Evolutionary conservation across 768 basidiomycete species (phyloP).

Genomic region (Trametes meyenii): DNA sequence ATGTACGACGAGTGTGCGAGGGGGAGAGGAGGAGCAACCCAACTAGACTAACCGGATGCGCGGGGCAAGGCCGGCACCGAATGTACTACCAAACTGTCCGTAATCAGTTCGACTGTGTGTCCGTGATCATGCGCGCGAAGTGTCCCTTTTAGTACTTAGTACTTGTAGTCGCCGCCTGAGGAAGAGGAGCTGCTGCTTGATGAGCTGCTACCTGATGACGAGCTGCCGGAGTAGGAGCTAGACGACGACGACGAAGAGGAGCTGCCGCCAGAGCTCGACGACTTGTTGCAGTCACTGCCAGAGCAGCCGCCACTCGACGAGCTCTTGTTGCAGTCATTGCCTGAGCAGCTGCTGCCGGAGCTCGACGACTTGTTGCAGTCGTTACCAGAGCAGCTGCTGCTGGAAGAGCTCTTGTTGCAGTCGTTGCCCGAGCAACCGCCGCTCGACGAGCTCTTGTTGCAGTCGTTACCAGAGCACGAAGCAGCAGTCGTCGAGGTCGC

Average conservation of each 20-base stretch:
- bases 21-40: neutral
- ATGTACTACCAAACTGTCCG: slow-evolving; percentile 24
- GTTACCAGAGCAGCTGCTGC: neutral
- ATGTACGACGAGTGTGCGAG: neutral
- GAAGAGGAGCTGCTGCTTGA: slow-evolving; percentile 1
- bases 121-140: slow-evolving; percentile 14
- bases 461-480: slow-evolving; percentile 16
- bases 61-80: slow-evolving; percentile 9
- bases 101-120: slow-evolving; percentile 23
- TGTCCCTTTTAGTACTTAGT: slow-evolving; percentile 21
- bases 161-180: neutral
- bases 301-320: neutral
- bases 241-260: slow-evolving; percentile 14
- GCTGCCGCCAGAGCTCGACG: slow-evolving; percentile 6
- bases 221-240: slow-evolving; percentile 7
- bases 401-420: neutral
- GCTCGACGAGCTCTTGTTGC: slow-evolving; percentile 5
- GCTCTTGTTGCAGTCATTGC: neutral
- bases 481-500: slow-evolving; percentile 22
- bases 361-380: slow-evolving; percentile 2
- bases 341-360: slow-evolving; percentile 1
- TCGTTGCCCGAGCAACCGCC: slow-evolving; percentile 5
- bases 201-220: slow-evolving; percentile 1
- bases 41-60: neutral
- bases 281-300: slow-evolving; percentile 6